Percentiles rank a stretch among this genome's conserved stretches.
Evolutionary conservation across 768 basidiomycete species (phyloP).

Genomic region (Cyathus striatus): DNA sequence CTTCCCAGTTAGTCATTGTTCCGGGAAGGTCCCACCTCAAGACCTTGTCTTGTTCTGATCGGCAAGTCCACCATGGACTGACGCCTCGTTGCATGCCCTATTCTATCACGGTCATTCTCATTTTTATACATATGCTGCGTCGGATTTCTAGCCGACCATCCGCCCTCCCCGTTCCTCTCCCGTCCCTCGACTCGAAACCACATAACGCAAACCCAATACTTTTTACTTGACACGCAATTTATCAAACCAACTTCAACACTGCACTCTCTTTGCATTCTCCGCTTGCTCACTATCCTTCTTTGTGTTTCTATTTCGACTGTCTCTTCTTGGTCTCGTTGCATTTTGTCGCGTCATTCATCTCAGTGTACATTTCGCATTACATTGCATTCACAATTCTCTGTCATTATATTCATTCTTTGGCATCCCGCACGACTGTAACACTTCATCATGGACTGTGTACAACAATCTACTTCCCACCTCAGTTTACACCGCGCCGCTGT

Average conservation of each 20-base stretch:
- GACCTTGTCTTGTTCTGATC: not conserved
- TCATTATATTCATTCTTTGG: not conserved
- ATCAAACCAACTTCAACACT: too few species aligned
- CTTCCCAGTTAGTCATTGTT: not conserved
- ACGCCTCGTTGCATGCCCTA: not conserved
- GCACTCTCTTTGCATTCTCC: too few species aligned
- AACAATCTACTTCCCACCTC: slow-evolving; percentile 28
- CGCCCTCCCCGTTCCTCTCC: too few species aligned
- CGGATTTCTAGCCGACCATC: too few species aligned
- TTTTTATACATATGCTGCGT: too few species aligned
- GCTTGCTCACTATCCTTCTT: too few species aligned
- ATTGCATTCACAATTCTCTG: not conserved
- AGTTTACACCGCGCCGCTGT: slow-evolving; percentile 52
- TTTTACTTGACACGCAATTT: too few species aligned
- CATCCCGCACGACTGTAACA: not conserved
- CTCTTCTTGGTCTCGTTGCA: too few species aligned
- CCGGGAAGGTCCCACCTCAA: not conserved
- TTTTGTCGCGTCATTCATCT: too few species aligned
- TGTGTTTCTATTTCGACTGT: too few species aligned
- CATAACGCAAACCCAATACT: too few species aligned
- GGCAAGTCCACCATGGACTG: not conserved
- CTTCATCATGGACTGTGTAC: slow-evolving; percentile 13
- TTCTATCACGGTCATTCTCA: slow-evolving; percentile 1
- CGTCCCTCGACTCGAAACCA: too few species aligned
- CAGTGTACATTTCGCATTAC: slow-evolving; percentile 2